These are phyloP conservation scores for Blastocystis sp. DNA, from an alignment of 352 stramenopile genomes.

Conservation along the genomic window DNA sequence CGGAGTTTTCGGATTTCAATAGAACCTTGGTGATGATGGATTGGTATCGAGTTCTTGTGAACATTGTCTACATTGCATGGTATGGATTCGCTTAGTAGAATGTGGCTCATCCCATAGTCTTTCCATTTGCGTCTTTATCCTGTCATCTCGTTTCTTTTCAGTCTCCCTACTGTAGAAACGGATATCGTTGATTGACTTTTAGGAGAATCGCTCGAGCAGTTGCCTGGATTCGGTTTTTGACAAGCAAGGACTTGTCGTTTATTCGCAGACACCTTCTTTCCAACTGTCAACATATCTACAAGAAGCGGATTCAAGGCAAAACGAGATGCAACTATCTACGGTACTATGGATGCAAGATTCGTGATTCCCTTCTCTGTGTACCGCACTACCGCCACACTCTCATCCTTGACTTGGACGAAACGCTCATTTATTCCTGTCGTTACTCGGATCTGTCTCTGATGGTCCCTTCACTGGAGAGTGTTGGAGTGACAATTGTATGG, in stretches of 20 bases:
- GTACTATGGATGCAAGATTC: constrained; percentile 21
- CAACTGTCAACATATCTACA: constrained; percentile 43
- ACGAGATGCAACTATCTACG: constrained; percentile 30
- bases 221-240: background rate
- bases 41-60: background rate
- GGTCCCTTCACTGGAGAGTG: constrained; percentile 39
- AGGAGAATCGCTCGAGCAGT: background rate
- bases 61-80: background rate
- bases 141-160: background rate
- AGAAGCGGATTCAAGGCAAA: constrained; percentile 48
- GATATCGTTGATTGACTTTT: background rate
- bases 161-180: background rate
- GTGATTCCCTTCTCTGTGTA: background rate
- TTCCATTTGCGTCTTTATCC: constrained; percentile 10
- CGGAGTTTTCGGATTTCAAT: background rate
- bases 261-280: background rate
- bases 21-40: background rate
- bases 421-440: constrained; percentile 33
- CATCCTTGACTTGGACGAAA: constrained; percentile 52
- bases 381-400: constrained; percentile 18
- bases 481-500: constrained; percentile 43
- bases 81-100: background rate
- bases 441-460: constrained; percentile 34
- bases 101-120: background rate
- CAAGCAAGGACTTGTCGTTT: background rate